Percentiles rank a stretch among this genome's conserved stretches.
Evolutionary conservation across 1,284 basidiomycete genomes (phyloP).

Genomic region (Pseudozyma tsukubaensis): DNA sequence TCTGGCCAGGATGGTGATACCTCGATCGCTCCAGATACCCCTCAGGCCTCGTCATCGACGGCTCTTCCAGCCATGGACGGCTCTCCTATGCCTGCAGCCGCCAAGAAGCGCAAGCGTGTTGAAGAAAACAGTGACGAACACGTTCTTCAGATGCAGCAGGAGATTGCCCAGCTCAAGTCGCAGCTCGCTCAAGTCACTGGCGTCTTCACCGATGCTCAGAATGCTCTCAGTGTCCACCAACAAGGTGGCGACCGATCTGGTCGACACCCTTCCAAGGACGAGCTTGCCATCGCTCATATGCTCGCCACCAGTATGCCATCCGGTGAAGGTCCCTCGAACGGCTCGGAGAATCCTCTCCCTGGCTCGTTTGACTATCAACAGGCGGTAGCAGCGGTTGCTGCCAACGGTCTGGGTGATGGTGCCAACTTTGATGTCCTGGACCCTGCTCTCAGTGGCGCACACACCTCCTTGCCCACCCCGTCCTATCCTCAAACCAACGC

Average conservation of each 20-base stretch:
- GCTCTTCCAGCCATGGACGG: constrained; percentile 34
- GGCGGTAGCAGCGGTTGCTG: constrained; percentile 40
- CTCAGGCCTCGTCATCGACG: constrained; percentile 10
- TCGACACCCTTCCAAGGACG: constrained; percentile 52
- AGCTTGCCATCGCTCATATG: constrained; percentile 60
- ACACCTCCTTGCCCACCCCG: constrained; percentile 3
- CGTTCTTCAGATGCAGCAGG: constrained; percentile 40
- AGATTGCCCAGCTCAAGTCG: constrained; percentile 47
- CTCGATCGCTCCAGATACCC: constrained; percentile 27
- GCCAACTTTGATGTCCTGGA: constrained; percentile 44
- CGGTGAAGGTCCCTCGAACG: constrained; percentile 47
- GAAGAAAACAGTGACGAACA: constrained; percentile 41
- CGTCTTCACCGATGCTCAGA: constrained; percentile 33
- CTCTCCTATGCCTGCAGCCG: constrained; percentile 35
- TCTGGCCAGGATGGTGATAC: constrained; percentile 27
- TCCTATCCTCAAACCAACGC: constrained; percentile 23
- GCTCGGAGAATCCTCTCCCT: constrained; percentile 17
- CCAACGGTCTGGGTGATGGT: constrained; percentile 25
- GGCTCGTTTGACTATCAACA: constrained; percentile 42
- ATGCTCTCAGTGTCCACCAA: constrained; percentile 27
- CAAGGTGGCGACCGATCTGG: constrained; percentile 24
- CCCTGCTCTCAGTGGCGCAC: constrained; percentile 37
- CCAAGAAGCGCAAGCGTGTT: constrained; percentile 49
- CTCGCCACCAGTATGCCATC: constrained; percentile 61
- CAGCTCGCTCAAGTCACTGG: constrained; percentile 47